Evolutionary conservation across 1,284 basidiomycete species (phyloP).

Genomic region (Neolentinus lepideus): DNA sequence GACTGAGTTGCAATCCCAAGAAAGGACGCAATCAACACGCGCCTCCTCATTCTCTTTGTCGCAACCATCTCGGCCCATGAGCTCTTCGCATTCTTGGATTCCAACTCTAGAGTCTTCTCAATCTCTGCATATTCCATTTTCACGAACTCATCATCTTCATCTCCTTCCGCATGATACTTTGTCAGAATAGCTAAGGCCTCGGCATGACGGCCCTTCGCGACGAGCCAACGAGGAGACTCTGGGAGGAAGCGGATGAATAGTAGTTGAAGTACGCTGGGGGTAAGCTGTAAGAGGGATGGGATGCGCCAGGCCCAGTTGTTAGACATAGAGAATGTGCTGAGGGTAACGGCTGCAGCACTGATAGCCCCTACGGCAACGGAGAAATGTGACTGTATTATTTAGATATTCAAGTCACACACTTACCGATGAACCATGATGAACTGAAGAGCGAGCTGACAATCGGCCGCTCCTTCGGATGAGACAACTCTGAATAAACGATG

Average conservation of each 20-base stretch:
- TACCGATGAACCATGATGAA: slow-evolving; percentile 37
- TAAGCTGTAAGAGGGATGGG: slow-evolving; percentile 47
- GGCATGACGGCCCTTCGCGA: slow-evolving; percentile 62
- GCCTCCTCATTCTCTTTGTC: slow-evolving; percentile 42
- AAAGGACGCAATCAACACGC: slow-evolving; percentile 35
- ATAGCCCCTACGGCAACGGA: slow-evolving; percentile 28
- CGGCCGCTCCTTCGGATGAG: slow-evolving; percentile 42
- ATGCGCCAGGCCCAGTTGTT: slow-evolving; percentile 50
- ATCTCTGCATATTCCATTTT: slow-evolving; percentile 65
- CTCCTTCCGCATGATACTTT: slow-evolving; percentile 37
- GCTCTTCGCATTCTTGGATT: slow-evolving; percentile 38
- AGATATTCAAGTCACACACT: not conserved
- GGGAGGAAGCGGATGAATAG: slow-evolving; percentile 50
- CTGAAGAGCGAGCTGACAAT: slow-evolving; percentile 42
- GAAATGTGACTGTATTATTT: not conserved
- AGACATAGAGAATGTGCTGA: slow-evolving; percentile 39
- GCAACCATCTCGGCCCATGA: slow-evolving; percentile 36
- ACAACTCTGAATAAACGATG: slow-evolving; percentile 26
- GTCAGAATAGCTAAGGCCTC: slow-evolving; percentile 55
- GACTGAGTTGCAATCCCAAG: slow-evolving; percentile 44
- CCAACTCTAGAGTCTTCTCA: slow-evolving; percentile 61
- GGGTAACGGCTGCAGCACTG: slow-evolving; percentile 35
- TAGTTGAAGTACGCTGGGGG: slow-evolving; percentile 41
- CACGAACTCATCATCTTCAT: slow-evolving; percentile 43
- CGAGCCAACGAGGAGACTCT: slow-evolving; percentile 83